Percentiles rank a stretch among this genome's conserved stretches.
Conservation (phyloP, 768 basidiomycete genomes). For the Sporobolomyces roseus region DNA sequence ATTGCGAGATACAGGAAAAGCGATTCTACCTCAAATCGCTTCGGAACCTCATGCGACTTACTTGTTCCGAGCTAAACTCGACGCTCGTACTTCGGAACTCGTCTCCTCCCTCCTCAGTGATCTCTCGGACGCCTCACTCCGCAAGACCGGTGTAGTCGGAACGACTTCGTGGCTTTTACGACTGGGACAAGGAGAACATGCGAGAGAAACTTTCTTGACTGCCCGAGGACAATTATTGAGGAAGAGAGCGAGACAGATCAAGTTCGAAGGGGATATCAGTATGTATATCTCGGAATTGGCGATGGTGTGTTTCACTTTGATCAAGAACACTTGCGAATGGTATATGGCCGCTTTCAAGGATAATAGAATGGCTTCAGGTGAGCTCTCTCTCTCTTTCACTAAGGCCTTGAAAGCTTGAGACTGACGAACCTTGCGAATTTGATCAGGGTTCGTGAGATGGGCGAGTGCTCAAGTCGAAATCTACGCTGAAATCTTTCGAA, state of each 20-base stretch:
- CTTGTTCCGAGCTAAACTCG: conserved; percentile 43
- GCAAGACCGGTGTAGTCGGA: conserved; percentile 68
- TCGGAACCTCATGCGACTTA: conserved; percentile 31
- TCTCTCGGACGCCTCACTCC: conserved; percentile 62
- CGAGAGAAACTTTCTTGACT: conserved; percentile 73
- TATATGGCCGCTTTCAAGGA: conserved; percentile 93
- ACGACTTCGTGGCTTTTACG: conserved; percentile 70
- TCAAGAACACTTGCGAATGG: conserved; percentile 98
- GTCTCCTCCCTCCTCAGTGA: conserved; percentile 50
- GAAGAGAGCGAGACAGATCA: conserved; percentile 75
- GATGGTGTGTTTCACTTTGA: conserved; percentile 83
- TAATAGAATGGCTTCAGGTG: conserved; percentile 87
- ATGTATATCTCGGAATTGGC: conserved; percentile 83
- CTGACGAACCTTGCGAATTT: not conserved
- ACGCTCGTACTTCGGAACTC: conserved; percentile 39
- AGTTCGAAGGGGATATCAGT: conserved; percentile 80
- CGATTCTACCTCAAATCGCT: conserved; percentile 39
- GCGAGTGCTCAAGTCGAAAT: conserved; percentile 76
- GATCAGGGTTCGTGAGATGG: conserved; percentile 87
- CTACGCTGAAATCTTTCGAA: conserved; percentile 78
- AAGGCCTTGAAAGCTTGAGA: not conserved
- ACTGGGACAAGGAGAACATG: conserved; percentile 70
- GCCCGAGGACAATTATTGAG: conserved; percentile 72
- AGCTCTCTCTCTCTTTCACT: conserved; percentile 45
- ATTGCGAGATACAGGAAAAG: conserved; percentile 55